A percentile compares a stretch with the other conserved stretches of the same genome.
phyloP scores from a whole-genome alignment of 2,329 filamentous ascomycete genomes.

The Aspergillus sp. region DNA sequence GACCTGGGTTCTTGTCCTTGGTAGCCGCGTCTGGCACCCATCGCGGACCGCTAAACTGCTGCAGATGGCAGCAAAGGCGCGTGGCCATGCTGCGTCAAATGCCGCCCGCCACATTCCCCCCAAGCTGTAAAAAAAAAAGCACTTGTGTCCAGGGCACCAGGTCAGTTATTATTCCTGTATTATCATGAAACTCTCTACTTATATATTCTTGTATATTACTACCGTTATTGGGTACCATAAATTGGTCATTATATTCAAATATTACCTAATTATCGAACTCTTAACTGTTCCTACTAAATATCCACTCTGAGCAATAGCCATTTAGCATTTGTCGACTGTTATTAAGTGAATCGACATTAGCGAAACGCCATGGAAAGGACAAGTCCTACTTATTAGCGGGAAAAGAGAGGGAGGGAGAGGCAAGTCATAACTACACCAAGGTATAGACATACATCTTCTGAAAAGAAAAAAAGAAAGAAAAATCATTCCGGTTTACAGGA shows the following conservation, averaged over 20 bases:
- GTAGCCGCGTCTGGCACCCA: conserved; percentile 74
- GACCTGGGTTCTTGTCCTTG: conserved; percentile 77
- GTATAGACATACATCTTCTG: too few relatives aligned
- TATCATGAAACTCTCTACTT: conserved; percentile 23
- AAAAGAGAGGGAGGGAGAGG: neutral
- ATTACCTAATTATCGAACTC: neutral
- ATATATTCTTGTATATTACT: conserved; percentile 5
- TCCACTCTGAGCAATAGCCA: too few relatives aligned
- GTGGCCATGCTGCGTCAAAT: conserved; percentile 25
- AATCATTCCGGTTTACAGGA: neutral
- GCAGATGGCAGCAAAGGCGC: conserved; percentile 42
- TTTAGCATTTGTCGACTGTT: too few relatives aligned
- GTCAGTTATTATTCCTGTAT: conserved; percentile 17
- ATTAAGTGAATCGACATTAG: too few relatives aligned
- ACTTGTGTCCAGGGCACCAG: too few relatives aligned
- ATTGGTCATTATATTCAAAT: neutral
- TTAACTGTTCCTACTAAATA: neutral
- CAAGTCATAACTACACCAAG: too few relatives aligned
- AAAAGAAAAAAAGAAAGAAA: neutral
- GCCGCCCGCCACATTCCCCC: conserved; percentile 24
- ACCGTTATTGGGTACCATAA: neutral
- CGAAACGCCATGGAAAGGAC: too few relatives aligned
- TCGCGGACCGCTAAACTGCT: conserved; percentile 63
- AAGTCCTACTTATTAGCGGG: too few relatives aligned
- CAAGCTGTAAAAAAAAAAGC: conserved; percentile 14